A percentile compares a stretch with the other conserved stretches of the same genome.
Evolutionary conservation across 208 protist species (phyloP).

Genomic region (Strigomonas culicis): DNA sequence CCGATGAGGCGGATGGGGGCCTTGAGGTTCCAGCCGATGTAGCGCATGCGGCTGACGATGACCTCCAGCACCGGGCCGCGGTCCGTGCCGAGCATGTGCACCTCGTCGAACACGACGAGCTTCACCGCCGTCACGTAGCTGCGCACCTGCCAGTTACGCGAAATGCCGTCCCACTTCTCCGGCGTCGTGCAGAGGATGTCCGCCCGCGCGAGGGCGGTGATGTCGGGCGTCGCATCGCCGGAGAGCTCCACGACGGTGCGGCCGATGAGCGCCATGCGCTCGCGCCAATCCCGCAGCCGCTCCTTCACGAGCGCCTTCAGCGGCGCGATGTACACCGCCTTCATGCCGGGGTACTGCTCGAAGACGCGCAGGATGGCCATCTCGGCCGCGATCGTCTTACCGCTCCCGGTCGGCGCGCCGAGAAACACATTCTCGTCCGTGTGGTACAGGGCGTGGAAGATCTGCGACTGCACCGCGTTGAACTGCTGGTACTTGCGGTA

Average conservation of each 20-base stretch:
- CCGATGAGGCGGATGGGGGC: slow-evolving; percentile 96
- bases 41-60: slow-evolving; percentile 98
- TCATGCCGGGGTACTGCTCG: slow-evolving; percentile 82
- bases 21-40: slow-evolving; percentile 94
- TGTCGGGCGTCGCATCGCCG: slow-evolving; percentile 95
- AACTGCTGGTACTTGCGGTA: slow-evolving; percentile 96
- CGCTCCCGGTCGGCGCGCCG: slow-evolving; percentile 96
- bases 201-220: slow-evolving; percentile 87
- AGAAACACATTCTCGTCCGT: slow-evolving; percentile 98
- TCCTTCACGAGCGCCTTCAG: slow-evolving; percentile 99
- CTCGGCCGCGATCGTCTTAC: slow-evolving; percentile 99
- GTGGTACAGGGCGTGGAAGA: slow-evolving; percentile 98
- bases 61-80: slow-evolving; percentile 99
- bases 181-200: slow-evolving; percentile 99
- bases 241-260: slow-evolving; percentile 98
- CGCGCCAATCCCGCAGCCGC: slow-evolving; percentile 97
- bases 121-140: slow-evolving; percentile 93
- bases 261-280: slow-evolving; percentile 90
- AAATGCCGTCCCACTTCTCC: slow-evolving; percentile 99
- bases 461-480: slow-evolving; percentile 99
- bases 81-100: slow-evolving; percentile 99
- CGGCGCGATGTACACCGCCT: slow-evolving; percentile 99
- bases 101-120: slow-evolving; percentile 98
- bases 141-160: slow-evolving; percentile 97
- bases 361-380: slow-evolving; percentile 97